These are phyloP conservation scores for Schwanniomyces polymorphus DNA, from an alignment of 805 yeast genomes.

Conservation along the genomic window DNA sequence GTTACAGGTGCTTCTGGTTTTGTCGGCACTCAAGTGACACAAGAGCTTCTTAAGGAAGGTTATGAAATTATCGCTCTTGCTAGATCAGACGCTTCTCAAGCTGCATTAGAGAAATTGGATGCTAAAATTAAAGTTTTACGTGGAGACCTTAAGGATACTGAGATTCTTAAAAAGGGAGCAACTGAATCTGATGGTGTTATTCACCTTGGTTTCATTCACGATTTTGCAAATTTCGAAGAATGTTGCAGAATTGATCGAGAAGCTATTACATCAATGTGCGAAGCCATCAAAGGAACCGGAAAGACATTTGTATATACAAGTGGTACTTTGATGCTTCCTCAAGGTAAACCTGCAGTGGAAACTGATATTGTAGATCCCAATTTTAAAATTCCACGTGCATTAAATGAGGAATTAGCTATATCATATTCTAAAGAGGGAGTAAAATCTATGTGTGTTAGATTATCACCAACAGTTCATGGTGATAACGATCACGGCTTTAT, in stretches of 20 bases:
- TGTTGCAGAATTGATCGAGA: slow-evolving; percentile 18
- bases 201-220: slow-evolving; percentile 37
- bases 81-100: slow-evolving; percentile 28
- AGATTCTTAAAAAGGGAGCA: slow-evolving; percentile 23
- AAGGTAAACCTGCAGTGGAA: neutral
- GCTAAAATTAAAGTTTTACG: slow-evolving; percentile 15
- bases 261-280: slow-evolving; percentile 25
- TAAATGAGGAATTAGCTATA: slow-evolving; percentile 11
- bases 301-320: slow-evolving; percentile 24
- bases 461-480: slow-evolving; percentile 36
- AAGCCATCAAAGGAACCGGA: slow-evolving; percentile 24
- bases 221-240: slow-evolving; percentile 18
- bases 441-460: slow-evolving; percentile 19
- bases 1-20: slow-evolving; percentile 38
- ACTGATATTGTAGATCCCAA: slow-evolving; percentile 3
- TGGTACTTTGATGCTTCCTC: slow-evolving; percentile 14
- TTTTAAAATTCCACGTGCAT: neutral
- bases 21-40: slow-evolving; percentile 22
- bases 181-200: slow-evolving; percentile 31
- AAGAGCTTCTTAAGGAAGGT: slow-evolving; percentile 18
- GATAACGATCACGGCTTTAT: slow-evolving; percentile 24
- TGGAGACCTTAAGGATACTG: slow-evolving; percentile 29
- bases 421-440: slow-evolving; percentile 22
- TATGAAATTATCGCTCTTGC: slow-evolving; percentile 28
- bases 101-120: slow-evolving; percentile 20